Evolutionary conservation across 2,329 filamentous ascomycete genomes (phyloP).

Genomic region (Geosmithia flava): DNA sequence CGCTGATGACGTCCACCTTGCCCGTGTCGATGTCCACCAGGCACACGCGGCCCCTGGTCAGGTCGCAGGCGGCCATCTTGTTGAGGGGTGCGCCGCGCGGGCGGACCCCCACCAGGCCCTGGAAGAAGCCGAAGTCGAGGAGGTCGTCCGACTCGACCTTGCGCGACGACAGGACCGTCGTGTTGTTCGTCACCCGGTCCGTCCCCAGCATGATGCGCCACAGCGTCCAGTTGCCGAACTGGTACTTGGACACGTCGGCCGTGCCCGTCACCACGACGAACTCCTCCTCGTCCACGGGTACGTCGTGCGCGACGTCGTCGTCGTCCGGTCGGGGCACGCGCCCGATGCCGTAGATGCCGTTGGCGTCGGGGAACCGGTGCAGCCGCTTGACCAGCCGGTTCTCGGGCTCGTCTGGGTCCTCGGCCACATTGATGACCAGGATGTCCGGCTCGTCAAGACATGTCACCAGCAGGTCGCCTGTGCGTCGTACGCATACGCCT

Average conservation of each 20-base stretch:
- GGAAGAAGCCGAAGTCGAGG: constrained; percentile 1
- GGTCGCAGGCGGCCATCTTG: constrained; percentile 2
- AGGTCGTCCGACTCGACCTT: not conserved
- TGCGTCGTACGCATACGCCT: not conserved
- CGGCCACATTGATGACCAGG: not conserved
- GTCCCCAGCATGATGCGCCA: constrained; percentile 2
- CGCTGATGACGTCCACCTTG: not conserved
- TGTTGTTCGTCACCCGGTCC: not conserved
- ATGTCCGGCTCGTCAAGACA: not conserved
- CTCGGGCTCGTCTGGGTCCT: not conserved
- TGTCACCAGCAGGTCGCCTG: not conserved
- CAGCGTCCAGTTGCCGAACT: constrained; percentile 2
- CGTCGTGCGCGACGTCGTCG: not conserved
- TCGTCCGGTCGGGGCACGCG: not conserved
- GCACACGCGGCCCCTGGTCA: constrained; percentile 2
- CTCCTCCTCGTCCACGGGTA: constrained; percentile 1
- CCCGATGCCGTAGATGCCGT: constrained; percentile 4
- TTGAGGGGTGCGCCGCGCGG: not conserved
- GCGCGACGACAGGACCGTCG: not conserved
- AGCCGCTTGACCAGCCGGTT: constrained; percentile 1
- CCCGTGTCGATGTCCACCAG: constrained; percentile 2
- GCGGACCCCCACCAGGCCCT: constrained; percentile 2
- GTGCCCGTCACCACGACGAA: constrained; percentile 3
- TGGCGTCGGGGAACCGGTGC: constrained; percentile 3
- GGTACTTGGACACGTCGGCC: constrained; percentile 2